Percentiles rank a stretch among this genome's conserved stretches.
Evolutionary conservation across 202 grass and related monocot species (phyloP).

Genomic region (Setaria italica): DNA sequence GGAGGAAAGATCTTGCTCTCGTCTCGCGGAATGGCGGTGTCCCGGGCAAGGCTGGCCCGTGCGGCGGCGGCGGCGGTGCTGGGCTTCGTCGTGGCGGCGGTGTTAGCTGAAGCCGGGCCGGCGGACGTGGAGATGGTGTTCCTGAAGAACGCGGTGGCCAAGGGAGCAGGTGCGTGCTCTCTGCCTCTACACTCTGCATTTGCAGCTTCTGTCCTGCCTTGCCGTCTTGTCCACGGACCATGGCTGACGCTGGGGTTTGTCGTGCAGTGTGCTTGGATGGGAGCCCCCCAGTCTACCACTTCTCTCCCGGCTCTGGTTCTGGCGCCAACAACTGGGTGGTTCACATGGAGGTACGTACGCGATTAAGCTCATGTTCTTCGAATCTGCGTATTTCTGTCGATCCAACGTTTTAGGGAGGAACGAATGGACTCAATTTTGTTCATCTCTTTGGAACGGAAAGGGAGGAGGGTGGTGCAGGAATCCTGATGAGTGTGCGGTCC

Average conservation of each 20-base stretch:
- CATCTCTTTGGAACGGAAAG: constrained; percentile 65
- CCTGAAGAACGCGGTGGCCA: constrained; percentile 62
- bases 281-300: constrained; percentile 84
- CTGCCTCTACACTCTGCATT: background rate
- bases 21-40: constrained; percentile 50
- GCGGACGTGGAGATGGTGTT: constrained; percentile 75
- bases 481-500: constrained; percentile 58
- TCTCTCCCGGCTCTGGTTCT: constrained; percentile 83
- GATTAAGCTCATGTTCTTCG: background rate
- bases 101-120: constrained; percentile 21
- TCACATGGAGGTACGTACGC: constrained; percentile 84
- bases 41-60: constrained; percentile 19
- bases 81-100: constrained; percentile 23
- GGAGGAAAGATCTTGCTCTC: background rate
- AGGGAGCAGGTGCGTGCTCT: constrained; percentile 69
- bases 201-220: constrained; percentile 2
- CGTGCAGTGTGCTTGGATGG: constrained; percentile 88
- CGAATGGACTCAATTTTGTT: background rate
- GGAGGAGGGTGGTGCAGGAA: constrained; percentile 92
- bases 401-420: background rate
- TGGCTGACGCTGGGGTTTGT: background rate
- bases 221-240: background rate
- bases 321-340: constrained; percentile 91
- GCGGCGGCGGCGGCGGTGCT: constrained; percentile 42
- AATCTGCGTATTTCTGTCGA: no score